Evolutionary conservation across 176 grass and related monocot species (phyloP).

Genomic region (Carex scoparia): DNA sequence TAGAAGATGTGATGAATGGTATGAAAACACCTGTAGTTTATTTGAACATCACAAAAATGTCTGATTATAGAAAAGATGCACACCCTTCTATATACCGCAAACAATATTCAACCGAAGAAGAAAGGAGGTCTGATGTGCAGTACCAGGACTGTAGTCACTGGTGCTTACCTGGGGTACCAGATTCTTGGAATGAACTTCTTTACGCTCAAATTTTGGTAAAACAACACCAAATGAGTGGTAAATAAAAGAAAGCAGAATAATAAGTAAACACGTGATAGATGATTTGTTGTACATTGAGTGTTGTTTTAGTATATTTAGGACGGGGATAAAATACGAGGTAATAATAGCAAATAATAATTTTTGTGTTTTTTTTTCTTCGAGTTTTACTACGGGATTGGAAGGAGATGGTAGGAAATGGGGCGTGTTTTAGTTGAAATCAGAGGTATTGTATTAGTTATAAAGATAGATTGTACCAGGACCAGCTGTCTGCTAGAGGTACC

Average conservation of each 20-base stretch:
- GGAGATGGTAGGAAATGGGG: background rate
- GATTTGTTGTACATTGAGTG: constrained; percentile 38
- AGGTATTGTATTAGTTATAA: background rate
- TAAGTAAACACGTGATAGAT: constrained; percentile 37
- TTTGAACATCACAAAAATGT: constrained; percentile 91
- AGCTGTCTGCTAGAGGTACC: background rate
- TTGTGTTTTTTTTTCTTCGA: background rate
- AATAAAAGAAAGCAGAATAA: constrained; percentile 45
- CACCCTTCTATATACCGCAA: constrained; percentile 86
- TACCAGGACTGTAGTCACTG: constrained; percentile 97
- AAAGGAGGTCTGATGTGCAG: constrained; percentile 33
- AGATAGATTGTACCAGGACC: background rate
- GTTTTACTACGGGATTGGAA: background rate
- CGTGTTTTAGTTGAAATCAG: background rate
- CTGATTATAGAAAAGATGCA: constrained; percentile 91
- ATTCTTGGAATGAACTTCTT: constrained; percentile 93
- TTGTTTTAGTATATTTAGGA: constrained; percentile 28
- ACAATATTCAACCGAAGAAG: constrained; percentile 43
- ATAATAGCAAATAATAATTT: background rate
- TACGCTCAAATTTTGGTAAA: constrained; percentile 70
- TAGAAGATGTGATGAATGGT: constrained; percentile 68
- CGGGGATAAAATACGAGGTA: constrained; percentile 20
- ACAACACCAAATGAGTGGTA: constrained; percentile 33
- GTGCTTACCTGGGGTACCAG: constrained; percentile 91
- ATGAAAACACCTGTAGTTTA: constrained; percentile 73